phyloP scores from a whole-genome alignment of 306 rosid species.

The Cucumis hystrix region DNA sequence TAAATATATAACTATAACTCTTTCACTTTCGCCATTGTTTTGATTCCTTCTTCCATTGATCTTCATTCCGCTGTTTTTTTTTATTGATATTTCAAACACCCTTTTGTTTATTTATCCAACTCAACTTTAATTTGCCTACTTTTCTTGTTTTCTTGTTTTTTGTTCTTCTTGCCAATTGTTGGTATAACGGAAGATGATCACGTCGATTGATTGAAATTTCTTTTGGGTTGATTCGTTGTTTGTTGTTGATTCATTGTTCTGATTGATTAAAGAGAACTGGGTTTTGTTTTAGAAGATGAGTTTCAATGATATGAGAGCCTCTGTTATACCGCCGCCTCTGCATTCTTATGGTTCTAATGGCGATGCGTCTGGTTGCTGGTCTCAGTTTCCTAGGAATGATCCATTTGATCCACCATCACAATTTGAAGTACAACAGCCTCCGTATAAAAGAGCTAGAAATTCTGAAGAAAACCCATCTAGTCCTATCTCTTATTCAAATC shows the following conservation, averaged over 20 bases:
- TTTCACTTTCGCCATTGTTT: background rate
- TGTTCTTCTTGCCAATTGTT: background rate
- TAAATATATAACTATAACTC: background rate
- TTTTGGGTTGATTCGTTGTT: background rate
- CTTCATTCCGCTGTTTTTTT: background rate
- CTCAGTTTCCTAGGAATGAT: conserved; percentile 33
- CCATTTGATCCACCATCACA: conserved; percentile 30
- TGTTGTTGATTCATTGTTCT: background rate
- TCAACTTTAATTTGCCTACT: background rate
- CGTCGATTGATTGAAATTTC: background rate
- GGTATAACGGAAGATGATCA: background rate
- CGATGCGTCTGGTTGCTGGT: conserved; percentile 48
- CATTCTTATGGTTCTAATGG: conserved; percentile 18
- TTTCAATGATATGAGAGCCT: conserved; percentile 37
- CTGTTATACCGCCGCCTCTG: conserved; percentile 27
- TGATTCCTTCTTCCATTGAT: background rate
- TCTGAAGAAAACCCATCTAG: conserved; percentile 31
- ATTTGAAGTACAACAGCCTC: conserved; percentile 24
- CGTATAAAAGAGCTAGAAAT: conserved; percentile 45
- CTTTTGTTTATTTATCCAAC: background rate
- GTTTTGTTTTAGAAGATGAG: conserved; percentile 24
- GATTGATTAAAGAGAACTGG: background rate
- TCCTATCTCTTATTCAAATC: conserved; percentile 9
- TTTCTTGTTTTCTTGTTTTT: background rate
- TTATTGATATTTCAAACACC: background rate